These are phyloP conservation scores for Groenewaldozyma tartarivorans DNA, from an alignment of 805 yeast species.

Conservation along the genomic window DNA sequence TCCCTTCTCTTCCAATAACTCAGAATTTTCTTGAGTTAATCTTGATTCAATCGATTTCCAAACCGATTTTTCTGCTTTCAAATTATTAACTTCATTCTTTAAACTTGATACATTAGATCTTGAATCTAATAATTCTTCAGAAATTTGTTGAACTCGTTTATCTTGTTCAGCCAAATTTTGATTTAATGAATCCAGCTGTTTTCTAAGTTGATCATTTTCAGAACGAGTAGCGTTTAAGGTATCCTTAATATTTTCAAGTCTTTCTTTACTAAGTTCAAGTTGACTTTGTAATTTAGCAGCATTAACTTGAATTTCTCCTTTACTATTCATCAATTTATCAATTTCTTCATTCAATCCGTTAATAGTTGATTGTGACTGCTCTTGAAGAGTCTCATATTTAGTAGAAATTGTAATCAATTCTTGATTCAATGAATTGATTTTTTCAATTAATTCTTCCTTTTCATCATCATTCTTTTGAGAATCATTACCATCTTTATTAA, in stretches of 20 bases:
- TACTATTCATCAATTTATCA: conserved; percentile 30
- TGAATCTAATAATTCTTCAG: conserved; percentile 47
- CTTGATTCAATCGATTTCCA: conserved; percentile 42
- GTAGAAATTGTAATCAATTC: conserved; percentile 25
- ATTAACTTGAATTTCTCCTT: conserved; percentile 39
- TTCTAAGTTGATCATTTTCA: conserved; percentile 39
- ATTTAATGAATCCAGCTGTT: conserved; percentile 33
- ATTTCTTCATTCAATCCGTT: conserved; percentile 42
- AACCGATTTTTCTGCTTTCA: conserved; percentile 46
- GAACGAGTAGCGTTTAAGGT: conserved; percentile 32
- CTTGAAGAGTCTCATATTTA: conserved; percentile 26
- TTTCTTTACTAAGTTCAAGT: conserved; percentile 43
- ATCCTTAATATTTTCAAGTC: conserved; percentile 34
- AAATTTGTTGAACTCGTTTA: conserved; percentile 34
- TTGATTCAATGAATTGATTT: conserved; percentile 17
- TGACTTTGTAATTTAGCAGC: conserved; percentile 49
- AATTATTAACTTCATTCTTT: conserved; percentile 37
- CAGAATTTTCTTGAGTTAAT: conserved; percentile 42
- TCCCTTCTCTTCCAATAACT: conserved; percentile 47
- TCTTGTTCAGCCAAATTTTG: conserved; percentile 40
- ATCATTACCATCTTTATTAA: conserved; percentile 4
- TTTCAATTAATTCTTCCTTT: conserved; percentile 9
- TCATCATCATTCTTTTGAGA: conserved; percentile 2
- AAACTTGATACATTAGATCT: conserved; percentile 38
- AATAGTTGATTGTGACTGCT: conserved; percentile 36